These are phyloP conservation scores for Maudiozyma serrabonitensis DNA, from an alignment of 805 yeast species.

Conservation along the genomic window DNA sequence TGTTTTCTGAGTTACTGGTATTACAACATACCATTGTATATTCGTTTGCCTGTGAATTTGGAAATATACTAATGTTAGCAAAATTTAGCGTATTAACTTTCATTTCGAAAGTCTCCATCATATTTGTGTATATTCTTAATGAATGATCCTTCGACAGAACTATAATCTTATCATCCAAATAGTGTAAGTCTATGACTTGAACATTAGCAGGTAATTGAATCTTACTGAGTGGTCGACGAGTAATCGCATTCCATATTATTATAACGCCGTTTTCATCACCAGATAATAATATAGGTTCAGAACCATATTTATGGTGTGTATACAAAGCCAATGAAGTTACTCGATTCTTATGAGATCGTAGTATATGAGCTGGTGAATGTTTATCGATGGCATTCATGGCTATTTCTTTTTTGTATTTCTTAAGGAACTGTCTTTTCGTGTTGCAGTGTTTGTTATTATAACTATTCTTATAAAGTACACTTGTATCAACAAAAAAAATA, in stretches of 20 bases:
- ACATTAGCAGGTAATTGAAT: constrained; percentile 6
- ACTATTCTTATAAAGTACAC: too few species aligned
- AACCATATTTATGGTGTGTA: background rate
- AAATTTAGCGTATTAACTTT: constrained; percentile 28
- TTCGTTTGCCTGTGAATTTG: background rate
- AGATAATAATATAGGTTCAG: constrained; percentile 15
- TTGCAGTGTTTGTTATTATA: too few species aligned
- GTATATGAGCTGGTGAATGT: constrained; percentile 4
- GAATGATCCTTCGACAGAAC: constrained; percentile 21
- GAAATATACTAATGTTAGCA: constrained; percentile 14
- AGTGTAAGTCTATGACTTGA: constrained; percentile 14
- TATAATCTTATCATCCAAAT: constrained; percentile 7
- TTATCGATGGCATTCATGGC: background rate
- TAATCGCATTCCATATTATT: constrained; percentile 22
- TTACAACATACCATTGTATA: constrained; percentile 23
- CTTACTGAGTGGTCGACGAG: constrained; percentile 17
- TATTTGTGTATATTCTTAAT: constrained; percentile 11
- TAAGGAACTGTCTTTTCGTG: too few species aligned
- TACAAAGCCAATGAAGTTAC: constrained; percentile 4
- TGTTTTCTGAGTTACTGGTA: constrained; percentile 22
- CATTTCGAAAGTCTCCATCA: constrained; percentile 13
- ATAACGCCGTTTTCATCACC: constrained; percentile 22
- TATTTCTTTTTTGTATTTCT: too few species aligned
- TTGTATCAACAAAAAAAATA: too few species aligned
- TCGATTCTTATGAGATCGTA: constrained; percentile 6